Conservation (phyloP, 192 early-diverging fungal genomes). For the Umbelopsis isabellina region DNA sequence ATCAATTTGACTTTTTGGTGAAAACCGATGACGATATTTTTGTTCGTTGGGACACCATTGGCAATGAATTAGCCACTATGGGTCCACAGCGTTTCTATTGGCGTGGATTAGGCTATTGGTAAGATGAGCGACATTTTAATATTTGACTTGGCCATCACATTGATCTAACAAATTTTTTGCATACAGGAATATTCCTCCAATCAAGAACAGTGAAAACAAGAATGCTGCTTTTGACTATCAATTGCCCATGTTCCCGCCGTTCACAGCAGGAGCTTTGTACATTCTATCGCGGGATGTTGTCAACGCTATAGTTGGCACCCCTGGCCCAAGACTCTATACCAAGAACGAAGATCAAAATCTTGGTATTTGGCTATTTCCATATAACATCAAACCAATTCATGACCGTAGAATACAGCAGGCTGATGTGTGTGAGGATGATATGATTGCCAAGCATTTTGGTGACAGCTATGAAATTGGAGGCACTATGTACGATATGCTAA, state of each 20-base stretch:
- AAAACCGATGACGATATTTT: slow-evolving; percentile 69
- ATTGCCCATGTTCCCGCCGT: slow-evolving; percentile 61
- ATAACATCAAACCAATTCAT: slow-evolving; percentile 61
- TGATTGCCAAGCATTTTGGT: slow-evolving; percentile 66
- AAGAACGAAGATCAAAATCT: slow-evolving; percentile 64
- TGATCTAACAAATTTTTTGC: not conserved
- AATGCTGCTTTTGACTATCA: slow-evolving; percentile 51
- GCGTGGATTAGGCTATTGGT: slow-evolving; percentile 62
- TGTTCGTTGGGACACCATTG: slow-evolving; percentile 59
- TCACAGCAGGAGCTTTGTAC: slow-evolving; percentile 62
- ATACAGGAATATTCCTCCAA: slow-evolving; percentile 61
- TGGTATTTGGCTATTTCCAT: slow-evolving; percentile 63
- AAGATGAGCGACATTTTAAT: slow-evolving; percentile 10
- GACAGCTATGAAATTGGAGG: slow-evolving; percentile 43
- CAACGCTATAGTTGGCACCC: slow-evolving; percentile 50
- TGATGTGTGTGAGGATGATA: slow-evolving; percentile 65
- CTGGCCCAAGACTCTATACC: slow-evolving; percentile 56
- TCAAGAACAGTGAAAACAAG: slow-evolving; percentile 55
- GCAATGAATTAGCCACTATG: slow-evolving; percentile 45
- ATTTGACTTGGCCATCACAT: not conserved
- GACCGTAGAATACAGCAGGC: slow-evolving; percentile 62
- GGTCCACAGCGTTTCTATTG: slow-evolving; percentile 56
- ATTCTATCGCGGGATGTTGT: slow-evolving; percentile 61
- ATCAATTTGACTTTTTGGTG: slow-evolving; percentile 56
- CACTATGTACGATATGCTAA: slow-evolving; percentile 61